Evolutionary conservation across 2,329 filamentous ascomycete genomes (phyloP).

Genomic region (Pseudonectria foliicola): DNA sequence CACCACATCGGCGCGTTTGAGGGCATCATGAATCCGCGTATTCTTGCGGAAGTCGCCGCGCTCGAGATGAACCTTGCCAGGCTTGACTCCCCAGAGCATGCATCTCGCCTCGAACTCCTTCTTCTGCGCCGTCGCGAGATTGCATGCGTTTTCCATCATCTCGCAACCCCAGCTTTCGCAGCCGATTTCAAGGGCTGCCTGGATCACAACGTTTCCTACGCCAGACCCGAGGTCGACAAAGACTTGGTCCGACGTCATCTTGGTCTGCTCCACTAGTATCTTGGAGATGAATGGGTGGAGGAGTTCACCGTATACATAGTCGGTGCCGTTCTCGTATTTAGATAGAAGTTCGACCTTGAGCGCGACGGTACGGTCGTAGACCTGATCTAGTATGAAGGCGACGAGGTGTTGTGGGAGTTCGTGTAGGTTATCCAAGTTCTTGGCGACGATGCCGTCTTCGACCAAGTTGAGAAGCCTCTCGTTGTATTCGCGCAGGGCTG

Average conservation of each 20-base stretch:
- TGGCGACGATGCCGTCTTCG: constrained; percentile 62
- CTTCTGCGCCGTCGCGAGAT: constrained; percentile 71
- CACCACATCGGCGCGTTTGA: constrained; percentile 87
- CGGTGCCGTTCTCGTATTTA: constrained; percentile 82
- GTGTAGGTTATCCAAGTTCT: constrained; percentile 62
- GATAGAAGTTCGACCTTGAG: constrained; percentile 77
- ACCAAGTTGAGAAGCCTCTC: constrained; percentile 57
- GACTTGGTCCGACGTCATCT: constrained; percentile 73
- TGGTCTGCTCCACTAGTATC: constrained; percentile 69
- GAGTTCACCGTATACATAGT: constrained; percentile 93
- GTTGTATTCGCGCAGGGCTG: constrained; percentile 74
- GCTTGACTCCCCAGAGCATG: constrained; percentile 77
- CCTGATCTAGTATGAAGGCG: constrained; percentile 76
- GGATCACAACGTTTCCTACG: constrained; percentile 90
- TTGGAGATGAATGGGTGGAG: constrained; percentile 75
- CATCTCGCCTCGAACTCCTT: constrained; percentile 80
- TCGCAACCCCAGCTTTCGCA: constrained; percentile 96
- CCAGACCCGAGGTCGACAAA: constrained; percentile 95
- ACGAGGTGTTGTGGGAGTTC: constrained; percentile 65
- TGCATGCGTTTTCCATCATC: constrained; percentile 86
- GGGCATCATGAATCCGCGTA: constrained; percentile 58
- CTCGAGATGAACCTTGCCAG: constrained; percentile 73
- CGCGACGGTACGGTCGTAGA: constrained; percentile 88
- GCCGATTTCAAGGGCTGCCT: constrained; percentile 86
- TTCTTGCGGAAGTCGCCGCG: constrained; percentile 79